Evolutionary conservation across 2,329 filamentous ascomycete species (phyloP), one percentile per base, ranked within the genome.

Genomic region (Canariomyces notabilis): DNA sequence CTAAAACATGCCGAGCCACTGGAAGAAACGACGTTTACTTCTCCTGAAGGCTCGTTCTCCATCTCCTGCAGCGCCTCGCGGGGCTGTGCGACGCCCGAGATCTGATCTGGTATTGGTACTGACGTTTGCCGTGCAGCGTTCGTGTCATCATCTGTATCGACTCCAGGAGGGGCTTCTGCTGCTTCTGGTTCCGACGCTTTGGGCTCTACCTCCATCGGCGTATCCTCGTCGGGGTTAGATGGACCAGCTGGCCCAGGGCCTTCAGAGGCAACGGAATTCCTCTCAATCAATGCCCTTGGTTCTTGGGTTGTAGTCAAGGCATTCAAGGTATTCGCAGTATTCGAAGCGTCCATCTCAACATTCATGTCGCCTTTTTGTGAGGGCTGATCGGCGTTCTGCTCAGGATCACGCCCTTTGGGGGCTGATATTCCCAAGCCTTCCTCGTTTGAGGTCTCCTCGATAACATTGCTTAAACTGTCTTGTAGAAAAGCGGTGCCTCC

Each of bases 11-110:
- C 26, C n/a, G 22, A 26, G 6, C 6, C 19, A 11, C 57, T 55
- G 44, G 42, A 50, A 54, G 44, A 56, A 60, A 64, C 59, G 57
- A 61, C 57, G 50, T 69, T 59, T 71, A 74, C 71, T 70, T 74
- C 69, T 71, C 67, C 62, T 47, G 58, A 50, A 39, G 59, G 48
- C 44, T 59, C 55, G 18, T 51, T 55, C 23, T 59, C 58, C 21
- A 57, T 55, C 39, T 64, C 63, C 20, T 58, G 53, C n/a, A 44
- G 43, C 16, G 55, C 56, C 37, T 59, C 52, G 21, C 54, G 52
- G 15, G 54, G 49, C n/a, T 53, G 54, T 2, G 53, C 52, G 15
- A 56, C 49, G 35, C 52, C 64, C 16, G 67, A 67, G 20, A 68
- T 64, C 8, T 64, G 60, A 19, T 59, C 54, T 11, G 57, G 57